phyloP scores from a whole-genome alignment of 129 eudicot genomes.

The Centella asiatica region DNA sequence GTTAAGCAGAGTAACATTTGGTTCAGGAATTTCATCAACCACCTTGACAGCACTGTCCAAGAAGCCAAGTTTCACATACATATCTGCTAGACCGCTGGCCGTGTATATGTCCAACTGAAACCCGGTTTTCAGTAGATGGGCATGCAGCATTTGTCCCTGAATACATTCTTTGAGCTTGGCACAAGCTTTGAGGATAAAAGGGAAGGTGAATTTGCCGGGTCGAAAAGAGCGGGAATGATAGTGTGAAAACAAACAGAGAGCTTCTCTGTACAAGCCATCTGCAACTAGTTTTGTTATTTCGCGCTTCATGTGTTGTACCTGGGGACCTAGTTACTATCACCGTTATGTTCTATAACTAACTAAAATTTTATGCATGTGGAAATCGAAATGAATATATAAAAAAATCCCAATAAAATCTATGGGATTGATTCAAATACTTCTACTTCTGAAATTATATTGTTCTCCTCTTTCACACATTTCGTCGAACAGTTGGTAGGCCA shows the following conservation, averaged over 20 bases:
- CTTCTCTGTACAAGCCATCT: constrained; percentile 55
- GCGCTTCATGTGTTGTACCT: constrained; percentile 28
- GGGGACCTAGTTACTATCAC: no score
- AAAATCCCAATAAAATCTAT: no score
- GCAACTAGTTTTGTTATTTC: constrained; percentile 34
- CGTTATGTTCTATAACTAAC: no score
- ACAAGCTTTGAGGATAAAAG: constrained; percentile 70
- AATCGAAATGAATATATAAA: no score
- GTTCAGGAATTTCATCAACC: constrained; percentile 71
- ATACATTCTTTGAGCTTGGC: constrained; percentile 32
- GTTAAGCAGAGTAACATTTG: constrained; percentile 28
- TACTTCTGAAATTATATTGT: no score
- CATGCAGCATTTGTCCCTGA: constrained; percentile 56
- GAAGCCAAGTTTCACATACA: constrained; percentile 35
- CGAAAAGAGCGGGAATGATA: constrained; percentile 33
- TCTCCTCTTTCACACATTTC: no score
- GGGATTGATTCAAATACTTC: no score
- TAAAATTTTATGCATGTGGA: no score
- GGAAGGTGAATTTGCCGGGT: constrained; percentile 52
- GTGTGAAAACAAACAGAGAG: constrained; percentile 34
- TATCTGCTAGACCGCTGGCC: constrained; percentile 40
- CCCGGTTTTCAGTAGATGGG: constrained; percentile 63
- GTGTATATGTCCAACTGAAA: constrained; percentile 35
- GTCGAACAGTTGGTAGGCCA: no score
- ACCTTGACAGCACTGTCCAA: constrained; percentile 38